Percentiles rank a stretch among this genome's conserved stretches.
Conservation (phyloP, 768 basidiomycete genomes). For the Hericium rajendrae region DNA sequence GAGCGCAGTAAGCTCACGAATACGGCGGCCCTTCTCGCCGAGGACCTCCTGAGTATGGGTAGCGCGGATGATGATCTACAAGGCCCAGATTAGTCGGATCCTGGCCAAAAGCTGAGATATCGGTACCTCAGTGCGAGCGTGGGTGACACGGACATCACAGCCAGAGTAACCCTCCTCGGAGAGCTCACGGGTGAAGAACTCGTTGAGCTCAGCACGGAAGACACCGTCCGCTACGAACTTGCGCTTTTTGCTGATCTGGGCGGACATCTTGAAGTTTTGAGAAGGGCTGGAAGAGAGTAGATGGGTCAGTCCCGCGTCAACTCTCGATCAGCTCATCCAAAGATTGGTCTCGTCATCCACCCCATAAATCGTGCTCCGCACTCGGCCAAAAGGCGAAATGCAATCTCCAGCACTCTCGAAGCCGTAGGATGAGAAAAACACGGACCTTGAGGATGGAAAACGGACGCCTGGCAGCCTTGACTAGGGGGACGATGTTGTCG, state of each 20-base stretch:
- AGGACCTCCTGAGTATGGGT: slow-evolving; percentile 99
- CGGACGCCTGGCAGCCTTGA: background rate
- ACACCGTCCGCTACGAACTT: slow-evolving; percentile 99
- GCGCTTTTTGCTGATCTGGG: slow-evolving; percentile 94
- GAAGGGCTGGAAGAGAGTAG: slow-evolving; percentile 2
- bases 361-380: background rate
- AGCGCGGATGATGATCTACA: slow-evolving; percentile 96
- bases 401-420: no score
- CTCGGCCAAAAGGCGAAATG: background rate
- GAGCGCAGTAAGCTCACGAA: slow-evolving; percentile 95
- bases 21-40: slow-evolving; percentile 98
- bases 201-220: slow-evolving; percentile 97
- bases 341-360: slow-evolving; percentile 5
- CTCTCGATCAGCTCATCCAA: slow-evolving; percentile 5
- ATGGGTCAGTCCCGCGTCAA: background rate
- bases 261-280: slow-evolving; percentile 49
- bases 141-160: slow-evolving; percentile 98
- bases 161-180: slow-evolving; percentile 99
- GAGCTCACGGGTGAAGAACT: slow-evolving; percentile 97
- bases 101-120: background rate
- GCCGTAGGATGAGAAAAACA: background rate
- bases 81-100: slow-evolving; percentile 3
- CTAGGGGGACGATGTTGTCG: background rate
- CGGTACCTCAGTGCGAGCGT: slow-evolving; percentile 89
- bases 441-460: background rate